Evolutionary conservation across 1,284 basidiomycete species (phyloP), one percentile per base, ranked within the genome.

Genomic region (Pholiota adiposa): DNA sequence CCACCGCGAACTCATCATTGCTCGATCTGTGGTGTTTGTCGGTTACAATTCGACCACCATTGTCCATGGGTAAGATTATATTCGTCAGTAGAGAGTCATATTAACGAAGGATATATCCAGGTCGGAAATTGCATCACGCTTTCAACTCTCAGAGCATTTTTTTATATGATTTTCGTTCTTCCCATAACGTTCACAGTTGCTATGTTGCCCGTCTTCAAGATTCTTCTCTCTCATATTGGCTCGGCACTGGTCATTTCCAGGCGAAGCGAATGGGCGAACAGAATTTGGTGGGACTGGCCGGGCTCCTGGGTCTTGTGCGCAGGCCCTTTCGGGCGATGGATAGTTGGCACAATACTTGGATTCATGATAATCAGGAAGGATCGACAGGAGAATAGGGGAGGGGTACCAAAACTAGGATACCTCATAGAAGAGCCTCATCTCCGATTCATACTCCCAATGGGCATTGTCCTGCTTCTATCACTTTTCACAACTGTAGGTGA

Each of bases 1-100:
- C 82, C 82, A 14, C 83, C 83, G 5, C 70, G 81, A 44, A 71
- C 79, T 6, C 81, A 83, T 63, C 83, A 84, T 62, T 85, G 83
- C 68, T 81, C 81, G 11, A 73, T 72, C 2, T 85, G 83, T 56
- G 77, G 77, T 33, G 77, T 81, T 12, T 84, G 83, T 63, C 75
- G 82, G 21, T 63, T 80, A 27, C 79, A 77, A 25, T 83, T 83
- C 64, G 83, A 84, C 66, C 83, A 85, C 62, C 83, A 85, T 68
- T 85, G 83, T 65, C 80, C 83, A 51, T 85, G 83, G 83, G 81
- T 84, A 62, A 66, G 16, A 54, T 58, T 40, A 23, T 29, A 25
- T 12, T 44, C 16, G 51, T 51, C 21, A 31, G n/a, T 11, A 19
- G 16, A 50, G 7, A n/a, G 14, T 18, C 8, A 38, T 55, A 14